These are phyloP conservation scores for Aspergillus hancockii DNA, from an alignment of 495 filamentous ascomycete species.

Conservation along the genomic window DNA sequence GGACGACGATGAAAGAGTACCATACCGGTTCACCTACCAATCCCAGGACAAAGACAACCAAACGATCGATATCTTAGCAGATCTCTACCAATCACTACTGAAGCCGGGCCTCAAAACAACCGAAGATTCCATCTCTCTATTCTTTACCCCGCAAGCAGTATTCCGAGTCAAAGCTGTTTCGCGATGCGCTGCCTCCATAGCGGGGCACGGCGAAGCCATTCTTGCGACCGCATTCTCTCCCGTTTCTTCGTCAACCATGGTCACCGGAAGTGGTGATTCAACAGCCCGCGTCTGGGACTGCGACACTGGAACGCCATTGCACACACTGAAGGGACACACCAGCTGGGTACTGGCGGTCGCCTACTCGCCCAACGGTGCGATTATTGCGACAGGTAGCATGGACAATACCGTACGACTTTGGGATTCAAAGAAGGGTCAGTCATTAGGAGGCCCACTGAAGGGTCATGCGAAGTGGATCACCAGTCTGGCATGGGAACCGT, in stretches of 20 bases:
- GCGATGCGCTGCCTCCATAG: constrained; percentile 82
- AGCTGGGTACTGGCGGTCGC: constrained; percentile 88
- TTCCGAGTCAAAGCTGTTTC: constrained; percentile 93
- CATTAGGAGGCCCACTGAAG: constrained; percentile 74
- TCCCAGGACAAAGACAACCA: constrained; percentile 50
- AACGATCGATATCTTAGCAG: constrained; percentile 60
- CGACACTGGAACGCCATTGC: constrained; percentile 85
- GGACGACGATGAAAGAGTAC: constrained; percentile 75
- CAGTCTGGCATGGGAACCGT: constrained; percentile 89
- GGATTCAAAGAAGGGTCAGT: constrained; percentile 81
- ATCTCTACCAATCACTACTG: constrained; percentile 73
- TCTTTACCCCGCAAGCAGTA: constrained; percentile 88
- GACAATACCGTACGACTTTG: constrained; percentile 90
- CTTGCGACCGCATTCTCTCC: constrained; percentile 88
- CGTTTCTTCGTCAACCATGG: constrained; percentile 73
- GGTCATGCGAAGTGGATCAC: constrained; percentile 93
- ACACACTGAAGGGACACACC: constrained; percentile 89
- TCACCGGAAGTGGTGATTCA: constrained; percentile 86
- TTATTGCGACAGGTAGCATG: constrained; percentile 90
- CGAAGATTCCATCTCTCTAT: constrained; percentile 74
- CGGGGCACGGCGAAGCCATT: constrained; percentile 91
- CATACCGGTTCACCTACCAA: constrained; percentile 82
- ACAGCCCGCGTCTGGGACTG: constrained; percentile 96
- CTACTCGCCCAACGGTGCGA: constrained; percentile 80
- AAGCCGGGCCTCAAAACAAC: constrained; percentile 64